Base-by-base conservation (phyloP, 2,329 filamentous ascomycete species). In the Diaporthe batatas region DNA sequence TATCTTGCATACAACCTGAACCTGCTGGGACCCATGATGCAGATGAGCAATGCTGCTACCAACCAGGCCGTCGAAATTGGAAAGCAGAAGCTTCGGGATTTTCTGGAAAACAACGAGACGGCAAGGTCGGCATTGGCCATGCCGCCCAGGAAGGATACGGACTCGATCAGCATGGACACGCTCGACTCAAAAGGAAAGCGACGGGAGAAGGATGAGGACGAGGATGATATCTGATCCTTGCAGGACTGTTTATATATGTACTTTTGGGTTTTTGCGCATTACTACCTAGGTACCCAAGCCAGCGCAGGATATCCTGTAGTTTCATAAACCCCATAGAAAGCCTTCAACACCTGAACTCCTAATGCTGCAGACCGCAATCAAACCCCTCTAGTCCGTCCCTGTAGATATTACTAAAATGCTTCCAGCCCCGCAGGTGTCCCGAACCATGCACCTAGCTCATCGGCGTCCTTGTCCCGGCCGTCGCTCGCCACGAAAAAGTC, bases 1-100 rank as follows among this genome's bases (percentile, higher is more conserved):
- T 99, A 98, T 79, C 87, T 98, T 36, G 96, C 95, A 5, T 98
- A 96, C 83, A 95, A 91, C 44, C 91, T 99, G 77, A 98, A 98
- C 81, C 90, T 99, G 21, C 95, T 97, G 85, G 96, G 96, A 0
- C 96, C 96, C 0, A 98, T 99, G 87, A 87, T 97, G 77, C 95
- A 97, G 80, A 98, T 99, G 94, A 90, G 91, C 76, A 96, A 96
- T 77, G 96, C 96, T 18, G 96, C 96, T 5, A 92, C 91, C 62
- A 88, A 89, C 75, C 96, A 99, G 84, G 96, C 94, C 10, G 79
- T 98, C 39, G 94, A 97, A 77, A 94, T 99, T 77, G 94, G 94
- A 80, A 98, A 98, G 86, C 93, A 96, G 85, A 92, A 93, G 78
- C 89, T 98, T 59, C 91, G 96, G 32, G 94, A 98, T 42, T 98